Base-by-base conservation (phyloP, 2,329 filamentous ascomycete genomes). In the Claviceps humidiphila region DNA sequence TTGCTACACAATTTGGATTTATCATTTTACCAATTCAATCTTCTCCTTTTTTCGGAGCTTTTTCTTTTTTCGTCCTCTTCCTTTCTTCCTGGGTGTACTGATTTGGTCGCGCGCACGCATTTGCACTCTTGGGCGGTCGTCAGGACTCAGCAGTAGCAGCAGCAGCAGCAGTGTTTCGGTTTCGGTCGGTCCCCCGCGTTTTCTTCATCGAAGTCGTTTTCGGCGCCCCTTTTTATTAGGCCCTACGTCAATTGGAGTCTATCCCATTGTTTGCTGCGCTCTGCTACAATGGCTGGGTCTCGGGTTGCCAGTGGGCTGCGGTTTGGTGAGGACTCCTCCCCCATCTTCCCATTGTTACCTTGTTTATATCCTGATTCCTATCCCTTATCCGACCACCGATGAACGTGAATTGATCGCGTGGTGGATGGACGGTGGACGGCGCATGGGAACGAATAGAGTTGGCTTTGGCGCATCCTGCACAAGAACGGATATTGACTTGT, bases 311-410 rank as follows among this genome's bases (percentile, higher is more conserved):
- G 54, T 8, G 55, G 57, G 43, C 51, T 69, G 61, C 64, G 67
- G 44, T 65, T 69, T 53, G 61, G 67, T 69, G 58, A 60, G 67
- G 14, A 60, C 17, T 24, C 16, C 17, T 2, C 11, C 5, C 16
- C 14, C 11, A 9, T n/a, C 11, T 39, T 16, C 5, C 11, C 8
- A 14, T 20, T 42, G 9, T 6, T 26, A 17, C 13, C 24, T 8
- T 14, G 3, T 14, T 50, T 7, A 17, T 39, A 2, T 30, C 30
- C 20, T 20, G 20, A 20, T 20, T 20, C 20, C 9, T 34, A 37
- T 8, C 6, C 8, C 30, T 30, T 38, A 0, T 20, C 30, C 30
- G 30, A 1, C 9, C 30, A 34, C 30, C 30, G 30, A 34, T 34
- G 30, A 30, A 34, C 30, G 30, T 34, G 30, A 34, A 34, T 34